phyloP scores from a whole-genome alignment of 1,139 yeast species.

The Yamadazyma spencermartinsiae region DNA sequence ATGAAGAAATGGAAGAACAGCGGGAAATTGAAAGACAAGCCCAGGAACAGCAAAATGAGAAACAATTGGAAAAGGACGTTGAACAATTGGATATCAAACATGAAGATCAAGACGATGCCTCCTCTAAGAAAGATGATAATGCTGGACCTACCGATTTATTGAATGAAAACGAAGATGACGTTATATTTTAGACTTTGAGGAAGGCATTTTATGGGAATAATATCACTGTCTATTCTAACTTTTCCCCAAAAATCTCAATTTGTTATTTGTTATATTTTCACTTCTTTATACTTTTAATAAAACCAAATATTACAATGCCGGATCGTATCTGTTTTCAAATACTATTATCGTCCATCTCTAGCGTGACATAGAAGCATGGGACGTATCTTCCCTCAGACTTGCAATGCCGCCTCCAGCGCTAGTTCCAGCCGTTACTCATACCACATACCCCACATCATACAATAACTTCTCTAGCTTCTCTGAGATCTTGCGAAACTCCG shows the following conservation, averaged over 20 bases:
- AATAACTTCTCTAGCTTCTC: too few species aligned
- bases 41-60: conserved; percentile 17
- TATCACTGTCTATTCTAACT: neutral
- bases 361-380: too few species aligned
- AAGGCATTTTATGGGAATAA: neutral
- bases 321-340: too few species aligned
- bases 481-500: too few species aligned
- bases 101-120: conserved; percentile 6
- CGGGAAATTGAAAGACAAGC: conserved; percentile 17
- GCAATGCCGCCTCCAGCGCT: too few species aligned
- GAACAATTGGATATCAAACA: conserved; percentile 24
- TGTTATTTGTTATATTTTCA: neutral
- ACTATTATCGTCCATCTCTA: too few species aligned
- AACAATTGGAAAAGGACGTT: conserved; percentile 21
- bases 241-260: neutral
- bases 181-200: conserved; percentile 31
- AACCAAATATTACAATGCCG: too few species aligned
- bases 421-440: too few species aligned
- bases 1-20: conserved; percentile 53
- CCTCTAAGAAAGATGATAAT: conserved; percentile 9
- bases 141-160: conserved; percentile 27
- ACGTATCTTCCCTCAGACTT: too few species aligned
- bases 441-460: too few species aligned
- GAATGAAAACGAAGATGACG: conserved; percentile 44
- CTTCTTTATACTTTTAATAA: too few species aligned